These are phyloP conservation scores for Globisporangium rhizosaccharum DNA, from an alignment of 352 stramenopile species.

Conservation along the genomic window DNA sequence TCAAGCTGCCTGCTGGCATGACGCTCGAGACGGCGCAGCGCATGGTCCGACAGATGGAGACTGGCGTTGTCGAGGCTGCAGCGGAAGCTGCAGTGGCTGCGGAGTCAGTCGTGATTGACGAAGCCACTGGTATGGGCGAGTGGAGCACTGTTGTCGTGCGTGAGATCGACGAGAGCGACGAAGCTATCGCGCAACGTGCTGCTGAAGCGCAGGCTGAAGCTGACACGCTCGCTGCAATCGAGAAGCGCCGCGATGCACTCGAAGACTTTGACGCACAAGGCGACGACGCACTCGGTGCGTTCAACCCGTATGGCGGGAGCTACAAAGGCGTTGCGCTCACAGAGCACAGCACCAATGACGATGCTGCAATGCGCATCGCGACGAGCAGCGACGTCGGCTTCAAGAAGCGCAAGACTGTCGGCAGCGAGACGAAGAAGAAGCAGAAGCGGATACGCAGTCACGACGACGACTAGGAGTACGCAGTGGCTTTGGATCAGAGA, in stretches of 20 bases:
- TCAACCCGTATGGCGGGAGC: constrained; percentile 76
- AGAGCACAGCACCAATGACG: constrained; percentile 11
- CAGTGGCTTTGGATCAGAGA: background rate
- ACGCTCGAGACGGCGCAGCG: constrained; percentile 60
- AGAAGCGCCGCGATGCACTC: constrained; percentile 49
- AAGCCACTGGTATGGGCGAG: constrained; percentile 74
- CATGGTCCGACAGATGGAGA: constrained; percentile 47
- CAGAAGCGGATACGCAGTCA: constrained; percentile 57
- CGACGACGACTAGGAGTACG: constrained; percentile 39
- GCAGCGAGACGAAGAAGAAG: constrained; percentile 30
- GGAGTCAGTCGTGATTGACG: constrained; percentile 36
- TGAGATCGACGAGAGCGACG: constrained; percentile 69
- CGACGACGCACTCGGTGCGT: constrained; percentile 72
- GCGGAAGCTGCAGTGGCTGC: constrained; percentile 7
- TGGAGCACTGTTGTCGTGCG: constrained; percentile 75
- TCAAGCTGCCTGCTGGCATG: constrained; percentile 54
- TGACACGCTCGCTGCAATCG: constrained; percentile 32
- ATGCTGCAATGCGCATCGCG: constrained; percentile 37
- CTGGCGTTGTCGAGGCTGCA: constrained; percentile 17
- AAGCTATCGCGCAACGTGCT: constrained; percentile 44
- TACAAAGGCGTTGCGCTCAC: constrained; percentile 82
- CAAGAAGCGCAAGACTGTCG: constrained; percentile 51
- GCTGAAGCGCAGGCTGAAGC: constrained; percentile 40
- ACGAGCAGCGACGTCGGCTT: constrained; percentile 56
- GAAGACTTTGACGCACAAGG: constrained; percentile 63